Base-by-base conservation (phyloP, 2,329 filamentous ascomycete species). In the Aspergillus quadricinctus region DNA sequence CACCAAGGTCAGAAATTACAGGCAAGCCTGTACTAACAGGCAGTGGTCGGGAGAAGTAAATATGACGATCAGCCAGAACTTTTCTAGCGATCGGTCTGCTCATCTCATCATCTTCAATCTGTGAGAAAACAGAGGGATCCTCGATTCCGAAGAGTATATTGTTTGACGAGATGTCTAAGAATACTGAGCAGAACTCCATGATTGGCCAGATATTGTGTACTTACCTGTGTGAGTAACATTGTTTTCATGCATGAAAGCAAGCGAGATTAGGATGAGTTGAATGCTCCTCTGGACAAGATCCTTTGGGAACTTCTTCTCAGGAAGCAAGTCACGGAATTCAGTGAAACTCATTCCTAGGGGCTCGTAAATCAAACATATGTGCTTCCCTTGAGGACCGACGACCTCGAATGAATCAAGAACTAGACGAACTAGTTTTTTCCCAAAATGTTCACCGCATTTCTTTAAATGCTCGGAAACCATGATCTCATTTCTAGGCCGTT, bases 131-230 rank as follows among this genome's bases (percentile, higher is more conserved):
- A 3, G 60, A 61, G 2, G 53, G 50, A 56, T 73, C 68, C 11
- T 61, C 54, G 7, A 70, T 65, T 2, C 56, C 59, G 11, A 67
- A 50, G 31, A 75, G 62, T 41, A 75, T 63, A 21, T 74, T 73
- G 8, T 66, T 66, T 3, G 65, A 59, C 45, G 66, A 66, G 11
- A 73, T 64, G 58, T 73, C 67, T 72, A 11, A 25, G 1, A 21
- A n/a, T 28, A n/a, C 52, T 57, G 46, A 57, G 46, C 10, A 35
- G 19, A 40, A 27, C 4, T 21, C 35, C 9, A 23, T 23, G 43
- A 1, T 28, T 48, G 11, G 41, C n/a, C n/a, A n/a, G n/a, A n/a
- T n/a, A 11, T 8, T 49, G 40, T 50, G 10, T 5, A 48, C 60
- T 57, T 52, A 63, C 65, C 65, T 28, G 65, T 69, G 62, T 69